Conservation (phyloP, 2,329 filamentous ascomycete genomes). For the Fonsecaea erecta region DNA sequence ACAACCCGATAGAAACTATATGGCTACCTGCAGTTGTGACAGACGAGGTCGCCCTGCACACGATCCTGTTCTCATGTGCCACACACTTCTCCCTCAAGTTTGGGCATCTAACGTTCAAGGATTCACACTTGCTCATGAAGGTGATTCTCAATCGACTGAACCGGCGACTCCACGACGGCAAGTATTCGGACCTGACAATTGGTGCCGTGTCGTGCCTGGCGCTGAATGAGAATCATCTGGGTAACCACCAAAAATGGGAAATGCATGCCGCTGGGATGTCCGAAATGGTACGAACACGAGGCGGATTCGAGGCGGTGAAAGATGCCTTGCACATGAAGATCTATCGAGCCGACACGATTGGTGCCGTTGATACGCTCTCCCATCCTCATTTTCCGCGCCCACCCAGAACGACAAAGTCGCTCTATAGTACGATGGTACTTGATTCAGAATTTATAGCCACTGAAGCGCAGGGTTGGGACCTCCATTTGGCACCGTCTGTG, state of each 20-base stretch:
- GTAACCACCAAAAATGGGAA: slow-evolving; percentile 27
- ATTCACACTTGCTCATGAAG: slow-evolving; percentile 28
- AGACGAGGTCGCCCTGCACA: slow-evolving; percentile 30
- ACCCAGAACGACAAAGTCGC: slow-evolving; percentile 8
- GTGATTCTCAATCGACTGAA: slow-evolving; percentile 32
- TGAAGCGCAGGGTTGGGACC: neutral
- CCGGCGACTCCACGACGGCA: slow-evolving; percentile 17
- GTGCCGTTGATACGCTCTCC: slow-evolving; percentile 30
- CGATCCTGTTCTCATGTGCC: slow-evolving; percentile 31
- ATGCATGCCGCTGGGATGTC: slow-evolving; percentile 32
- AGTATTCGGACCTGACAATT: slow-evolving; percentile 32
- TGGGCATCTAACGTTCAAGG: slow-evolving; percentile 10
- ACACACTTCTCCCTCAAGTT: slow-evolving; percentile 12
- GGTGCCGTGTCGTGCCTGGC: slow-evolving; percentile 33
- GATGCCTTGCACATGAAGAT: slow-evolving; percentile 29
- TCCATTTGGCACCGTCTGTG: slow-evolving; percentile 1
- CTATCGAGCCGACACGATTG: slow-evolving; percentile 30
- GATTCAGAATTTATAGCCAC: neutral
- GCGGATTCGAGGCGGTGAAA: slow-evolving; percentile 24
- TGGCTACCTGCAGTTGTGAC: slow-evolving; percentile 30
- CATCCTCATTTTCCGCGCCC: slow-evolving; percentile 25
- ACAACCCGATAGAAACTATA: slow-evolving; percentile 25
- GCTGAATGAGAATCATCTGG: slow-evolving; percentile 26
- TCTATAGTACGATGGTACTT: slow-evolving; percentile 11
- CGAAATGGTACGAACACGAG: slow-evolving; percentile 31